Evolutionary conservation across 768 basidiomycete species (phyloP).

Genomic region (Tulasnella sp.): DNA sequence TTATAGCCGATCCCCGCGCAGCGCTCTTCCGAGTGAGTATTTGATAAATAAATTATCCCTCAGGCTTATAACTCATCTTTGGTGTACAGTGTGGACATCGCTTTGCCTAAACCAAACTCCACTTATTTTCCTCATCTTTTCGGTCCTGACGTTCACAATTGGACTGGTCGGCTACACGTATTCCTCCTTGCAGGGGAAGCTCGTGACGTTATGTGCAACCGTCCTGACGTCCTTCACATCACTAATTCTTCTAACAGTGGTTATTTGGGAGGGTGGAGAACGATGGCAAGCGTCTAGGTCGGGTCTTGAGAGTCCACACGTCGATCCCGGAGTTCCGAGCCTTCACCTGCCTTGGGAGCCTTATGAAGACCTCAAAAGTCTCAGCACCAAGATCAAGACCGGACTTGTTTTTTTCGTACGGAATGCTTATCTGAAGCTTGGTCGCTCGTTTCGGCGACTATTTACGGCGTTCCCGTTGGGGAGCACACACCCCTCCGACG

Average conservation of each 20-base stretch:
- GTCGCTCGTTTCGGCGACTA: too few relatives aligned
- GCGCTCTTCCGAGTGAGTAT: conserved; percentile 20
- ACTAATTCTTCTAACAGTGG: conserved; percentile 23
- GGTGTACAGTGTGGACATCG: conserved; percentile 16
- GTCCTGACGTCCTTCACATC: conserved; percentile 24
- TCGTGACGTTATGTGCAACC: conserved; percentile 7
- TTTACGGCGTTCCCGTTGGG: too few relatives aligned
- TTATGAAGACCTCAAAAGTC: too few relatives aligned
- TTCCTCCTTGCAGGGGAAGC: conserved; percentile 3
- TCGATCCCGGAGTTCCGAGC: background rate
- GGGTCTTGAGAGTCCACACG: background rate
- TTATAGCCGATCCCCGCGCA: conserved; percentile 20
- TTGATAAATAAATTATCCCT: background rate
- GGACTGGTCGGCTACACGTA: conserved; percentile 26
- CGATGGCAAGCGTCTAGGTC: conserved; percentile 25
- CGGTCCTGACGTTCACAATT: conserved; percentile 25
- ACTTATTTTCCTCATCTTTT: conserved; percentile 23
- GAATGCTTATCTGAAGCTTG: too few relatives aligned
- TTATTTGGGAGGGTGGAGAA: conserved; percentile 24
- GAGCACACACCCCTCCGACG: too few relatives aligned
- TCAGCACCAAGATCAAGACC: too few relatives aligned
- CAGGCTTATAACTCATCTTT: background rate
- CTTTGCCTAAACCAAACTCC: conserved; percentile 28
- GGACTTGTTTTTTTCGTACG: too few relatives aligned
- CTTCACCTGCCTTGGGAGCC: too few relatives aligned